These are phyloP conservation scores for Microbotryum violaceum DNA, from an alignment of 1,284 basidiomycete species.

Conservation along the genomic window DNA sequence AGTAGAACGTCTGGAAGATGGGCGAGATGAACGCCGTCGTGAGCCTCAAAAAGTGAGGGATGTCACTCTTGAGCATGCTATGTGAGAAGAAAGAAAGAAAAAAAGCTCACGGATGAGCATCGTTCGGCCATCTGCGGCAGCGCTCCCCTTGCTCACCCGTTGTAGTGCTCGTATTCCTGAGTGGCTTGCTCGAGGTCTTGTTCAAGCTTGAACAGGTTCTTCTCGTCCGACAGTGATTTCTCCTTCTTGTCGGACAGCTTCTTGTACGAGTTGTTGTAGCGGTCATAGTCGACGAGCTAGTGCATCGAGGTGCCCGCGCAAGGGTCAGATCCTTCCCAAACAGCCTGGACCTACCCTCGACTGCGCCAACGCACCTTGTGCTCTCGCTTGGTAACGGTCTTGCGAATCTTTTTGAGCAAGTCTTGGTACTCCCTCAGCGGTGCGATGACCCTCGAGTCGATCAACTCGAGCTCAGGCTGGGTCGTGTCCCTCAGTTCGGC, in stretches of 20 bases:
- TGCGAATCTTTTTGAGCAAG: slow-evolving; percentile 81
- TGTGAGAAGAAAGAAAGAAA: too few species aligned
- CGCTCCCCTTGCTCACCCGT: slow-evolving; percentile 46
- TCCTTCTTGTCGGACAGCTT: slow-evolving; percentile 97
- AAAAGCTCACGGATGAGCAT: too few species aligned
- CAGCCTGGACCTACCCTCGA: background rate
- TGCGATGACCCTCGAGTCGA: slow-evolving; percentile 74
- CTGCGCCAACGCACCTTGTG: slow-evolving; percentile 62
- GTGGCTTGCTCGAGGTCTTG: slow-evolving; percentile 95
- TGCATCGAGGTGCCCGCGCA: background rate
- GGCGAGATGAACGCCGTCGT: slow-evolving; percentile 88
- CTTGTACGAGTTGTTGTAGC: slow-evolving; percentile 88
- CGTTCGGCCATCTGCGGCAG: background rate
- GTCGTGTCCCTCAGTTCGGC: slow-evolving; percentile 68
- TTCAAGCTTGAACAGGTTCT: slow-evolving; percentile 75
- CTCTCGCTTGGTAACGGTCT: slow-evolving; percentile 90
- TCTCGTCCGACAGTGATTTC: slow-evolving; percentile 85
- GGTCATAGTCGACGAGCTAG: slow-evolving; percentile 86
- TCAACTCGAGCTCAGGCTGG: slow-evolving; percentile 87
- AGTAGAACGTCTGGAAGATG: slow-evolving; percentile 95
- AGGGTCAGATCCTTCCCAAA: background rate
- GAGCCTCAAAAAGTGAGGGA: slow-evolving; percentile 83
- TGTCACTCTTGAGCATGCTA: slow-evolving; percentile 74
- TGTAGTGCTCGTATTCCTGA: slow-evolving; percentile 95
- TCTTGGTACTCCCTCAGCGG: slow-evolving; percentile 84